Base-by-base conservation (phyloP, 129 eudicot genomes). In the Chrysanthemum seticuspe region DNA sequence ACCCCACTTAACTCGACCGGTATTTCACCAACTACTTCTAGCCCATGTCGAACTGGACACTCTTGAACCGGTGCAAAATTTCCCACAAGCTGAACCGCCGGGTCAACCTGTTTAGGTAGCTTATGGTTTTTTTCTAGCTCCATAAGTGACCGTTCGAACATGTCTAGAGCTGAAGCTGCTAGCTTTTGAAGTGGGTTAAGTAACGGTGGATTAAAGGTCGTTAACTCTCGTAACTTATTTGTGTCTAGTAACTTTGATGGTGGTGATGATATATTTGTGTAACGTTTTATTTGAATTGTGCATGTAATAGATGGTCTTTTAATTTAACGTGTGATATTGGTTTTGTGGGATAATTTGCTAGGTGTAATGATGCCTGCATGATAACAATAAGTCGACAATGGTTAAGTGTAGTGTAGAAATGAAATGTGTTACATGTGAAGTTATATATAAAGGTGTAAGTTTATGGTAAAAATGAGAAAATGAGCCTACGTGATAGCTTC, bases 31-130 rank as follows among this genome's bases (percentile, higher is more conserved):
- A 75, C 54, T 14, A 89, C 90, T 40, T 87, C 70, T 10, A 87
- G 87, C 25, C 85, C 90, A 73, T 64, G 74, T 23, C 36, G 85
- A 61, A 89, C 92, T 62, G 96, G 86, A 54, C 77, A 78, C 14
- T 89, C 96, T 1, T 65, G 82, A 68, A 89, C 96, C 79, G 92
- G 92, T 5, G 90, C 92, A 15, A 79, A 83, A 75, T 89, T 89
- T 47, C 92, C 96, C 29, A 58, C 67, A 0, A 89, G 79, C 40
- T 87, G 96, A 76, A 89, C 62, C 34, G 44, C 81, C 55, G 92
- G 92, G 65, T 89, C 88, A 18, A 81, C 64, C 10, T 67, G 75
- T 49, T 70, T 74, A 21, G 76, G 71, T 25, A 83, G 71, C 72
- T 52, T 74, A 19, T 75, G 88, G 2, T 73, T 44, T 49, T 80